These are phyloP conservation scores for Kodamaea arcana DNA, from an alignment of 1,139 yeast genomes.

Conservation along the genomic window DNA sequence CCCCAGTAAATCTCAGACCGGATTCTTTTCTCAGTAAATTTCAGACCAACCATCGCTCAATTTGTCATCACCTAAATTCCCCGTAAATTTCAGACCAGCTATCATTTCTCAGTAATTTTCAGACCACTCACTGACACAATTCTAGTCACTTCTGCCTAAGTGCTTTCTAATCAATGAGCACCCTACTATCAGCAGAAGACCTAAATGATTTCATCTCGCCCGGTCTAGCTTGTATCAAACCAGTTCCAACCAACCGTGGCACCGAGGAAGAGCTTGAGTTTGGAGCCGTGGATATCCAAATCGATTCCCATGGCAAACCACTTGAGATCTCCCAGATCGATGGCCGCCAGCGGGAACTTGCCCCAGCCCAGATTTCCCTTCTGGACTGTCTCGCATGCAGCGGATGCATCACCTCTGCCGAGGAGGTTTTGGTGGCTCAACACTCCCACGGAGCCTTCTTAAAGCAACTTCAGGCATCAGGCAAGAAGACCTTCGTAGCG, in stretches of 20 bases:
- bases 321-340: slow-evolving; percentile 63
- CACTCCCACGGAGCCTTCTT: slow-evolving; percentile 83
- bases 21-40: too few relatives aligned
- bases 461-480: slow-evolving; percentile 41
- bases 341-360: slow-evolving; percentile 47
- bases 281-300: slow-evolving; percentile 57
- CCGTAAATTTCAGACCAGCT: too few relatives aligned
- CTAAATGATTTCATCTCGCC: slow-evolving; percentile 93
- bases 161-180: too few relatives aligned
- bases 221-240: slow-evolving; percentile 92
- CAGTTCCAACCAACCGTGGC: slow-evolving; percentile 41
- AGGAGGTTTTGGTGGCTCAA: slow-evolving; percentile 83
- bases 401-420: slow-evolving; percentile 96
- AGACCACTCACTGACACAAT: too few relatives aligned
- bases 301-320: slow-evolving; percentile 63
- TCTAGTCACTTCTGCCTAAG: too few relatives aligned
- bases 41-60: too few relatives aligned
- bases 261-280: slow-evolving; percentile 16
- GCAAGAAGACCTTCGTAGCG: slow-evolving; percentile 51
- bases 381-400: slow-evolving; percentile 96
- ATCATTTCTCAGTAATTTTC: too few relatives aligned
- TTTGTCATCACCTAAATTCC: too few relatives aligned
- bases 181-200: slow-evolving; percentile 82
- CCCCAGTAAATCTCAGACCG: too few relatives aligned
- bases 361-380: slow-evolving; percentile 83